Evolutionary conservation across 257 asterid genomes (phyloP).

Genomic region (Gentiana macrophylla): DNA sequence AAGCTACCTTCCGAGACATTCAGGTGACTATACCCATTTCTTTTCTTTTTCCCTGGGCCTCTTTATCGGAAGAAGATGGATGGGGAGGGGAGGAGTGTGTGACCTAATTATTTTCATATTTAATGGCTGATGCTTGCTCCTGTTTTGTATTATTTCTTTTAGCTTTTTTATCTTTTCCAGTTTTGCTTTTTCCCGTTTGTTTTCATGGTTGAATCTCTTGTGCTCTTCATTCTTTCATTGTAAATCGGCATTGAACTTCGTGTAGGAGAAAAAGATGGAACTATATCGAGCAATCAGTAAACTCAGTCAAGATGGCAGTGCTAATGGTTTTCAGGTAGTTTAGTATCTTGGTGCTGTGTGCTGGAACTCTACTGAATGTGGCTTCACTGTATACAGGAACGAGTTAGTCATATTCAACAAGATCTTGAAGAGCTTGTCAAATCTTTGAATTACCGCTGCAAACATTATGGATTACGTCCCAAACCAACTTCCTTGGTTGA

Average conservation of each 20-base stretch:
- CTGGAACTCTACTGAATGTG: conserved; percentile 13
- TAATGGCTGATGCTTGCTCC: neutral
- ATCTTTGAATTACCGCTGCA: conserved; percentile 81
- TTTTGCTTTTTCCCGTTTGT: neutral
- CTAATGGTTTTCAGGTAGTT: conserved; percentile 63
- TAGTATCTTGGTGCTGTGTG: conserved; percentile 12
- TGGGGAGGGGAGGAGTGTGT: too few relatives aligned
- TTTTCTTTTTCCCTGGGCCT: too few relatives aligned
- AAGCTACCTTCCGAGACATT: conserved; percentile 93
- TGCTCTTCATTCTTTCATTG: too few relatives aligned
- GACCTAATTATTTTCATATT: neutral
- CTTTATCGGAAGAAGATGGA: too few relatives aligned
- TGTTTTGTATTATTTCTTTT: neutral
- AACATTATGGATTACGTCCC: conserved; percentile 86
- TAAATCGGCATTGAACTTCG: neutral
- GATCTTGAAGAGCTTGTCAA: conserved; percentile 84
- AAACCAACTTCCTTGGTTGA: conserved; percentile 78
- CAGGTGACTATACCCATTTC: conserved; percentile 40
- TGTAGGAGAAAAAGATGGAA: conserved; percentile 84
- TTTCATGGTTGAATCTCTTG: neutral
- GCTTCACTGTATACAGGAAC: conserved; percentile 46
- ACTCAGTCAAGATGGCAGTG: conserved; percentile 65
- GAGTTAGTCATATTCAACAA: conserved; percentile 51
- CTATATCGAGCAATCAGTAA: conserved; percentile 69
- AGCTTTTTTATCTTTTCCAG: neutral